Base-by-base conservation (phyloP, 148 eudicot genomes). In the Gaultheria prostrata region DNA sequence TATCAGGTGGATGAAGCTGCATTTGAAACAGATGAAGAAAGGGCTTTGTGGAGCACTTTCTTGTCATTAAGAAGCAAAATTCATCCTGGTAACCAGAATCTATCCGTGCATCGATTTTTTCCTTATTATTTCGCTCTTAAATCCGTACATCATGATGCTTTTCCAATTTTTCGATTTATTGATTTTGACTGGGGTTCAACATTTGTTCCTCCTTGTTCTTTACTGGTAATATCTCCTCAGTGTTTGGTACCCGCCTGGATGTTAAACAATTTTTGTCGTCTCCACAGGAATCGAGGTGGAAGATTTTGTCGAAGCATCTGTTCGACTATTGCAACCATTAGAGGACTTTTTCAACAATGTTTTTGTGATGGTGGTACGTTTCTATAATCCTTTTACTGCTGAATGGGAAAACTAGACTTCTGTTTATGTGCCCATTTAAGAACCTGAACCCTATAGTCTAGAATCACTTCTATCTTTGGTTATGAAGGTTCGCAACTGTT, bases 331-430 rank as follows among this genome's bases (percentile, higher is more conserved):
- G 24, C 91, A 93, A 77, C 99, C 99, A 78, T 93, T 97, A 50
- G 99, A 94, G 82, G 89, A 91, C 84, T 97, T 97, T 88, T 97
- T 97, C 63, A 91, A 92, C 78, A 84, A 91, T 46, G 99, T 97
- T n/a, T 97, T 97, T 61, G 99, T 97, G 30, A 97, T 97, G 99
- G 99, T 93, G 99, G 99, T 97, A 93, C 50, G 99, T 89, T 80
- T 51, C 46, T 67, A 39, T 39, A n/a, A 1, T 45, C 43, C 53
- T 3, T 67, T 81, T 14, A 61, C 59, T 35, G 39, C 51, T 46
- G 26, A 28, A 24, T 3, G 24, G 8, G 59, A 51, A 48, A 69
- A 74, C 45, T 56, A n/a, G 46, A 24, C 51, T 50, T 32, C 11
- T 10, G 10, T 76, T 76, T 54, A 75, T 39, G 4, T 76, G 63